Evolutionary conservation across 139 green algal genomes (phyloP).

Genomic region (Chlamydomonas applanata): DNA sequence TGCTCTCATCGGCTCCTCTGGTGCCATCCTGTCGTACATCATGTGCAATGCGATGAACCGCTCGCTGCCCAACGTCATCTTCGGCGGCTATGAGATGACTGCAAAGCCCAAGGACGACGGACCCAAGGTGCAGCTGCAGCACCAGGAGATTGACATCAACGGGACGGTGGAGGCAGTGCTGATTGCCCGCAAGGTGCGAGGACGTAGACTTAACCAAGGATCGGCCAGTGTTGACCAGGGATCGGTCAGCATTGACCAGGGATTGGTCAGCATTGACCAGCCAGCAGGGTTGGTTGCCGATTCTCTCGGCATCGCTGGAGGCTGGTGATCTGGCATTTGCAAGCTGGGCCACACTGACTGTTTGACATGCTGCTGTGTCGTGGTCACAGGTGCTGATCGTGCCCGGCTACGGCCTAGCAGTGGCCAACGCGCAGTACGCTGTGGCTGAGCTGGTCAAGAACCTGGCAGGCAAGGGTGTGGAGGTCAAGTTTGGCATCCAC

Average conservation of each 20-base stretch:
- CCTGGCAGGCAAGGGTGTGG: constrained; percentile 26
- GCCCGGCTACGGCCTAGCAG: constrained; percentile 79
- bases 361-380: no score
- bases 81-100: constrained; percentile 42
- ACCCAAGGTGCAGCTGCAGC: no score
- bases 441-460: constrained; percentile 49
- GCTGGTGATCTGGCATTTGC: no score
- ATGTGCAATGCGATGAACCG: constrained; percentile 87
- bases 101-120: no score
- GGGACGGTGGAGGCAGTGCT: constrained; percentile 3
- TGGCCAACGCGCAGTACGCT: constrained; percentile 71
- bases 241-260: no score
- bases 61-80: constrained; percentile 70
- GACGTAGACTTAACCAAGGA: no score
- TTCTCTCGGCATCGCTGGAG: no score
- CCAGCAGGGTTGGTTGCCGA: no score
- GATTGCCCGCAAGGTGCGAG: neutral
- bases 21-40: constrained; percentile 78
- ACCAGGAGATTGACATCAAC: neutral
- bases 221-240: no score
- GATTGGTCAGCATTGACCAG: no score
- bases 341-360: no score
- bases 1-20: constrained; percentile 70
- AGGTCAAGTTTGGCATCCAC: constrained; percentile 78
- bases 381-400: constrained; percentile 81